A percentile compares a stretch with the other conserved stretches of the same genome.
These are phyloP conservation scores for Phyllosticta capitalensis DNA, from an alignment of 2,329 filamentous ascomycete genomes.

Conservation along the genomic window DNA sequence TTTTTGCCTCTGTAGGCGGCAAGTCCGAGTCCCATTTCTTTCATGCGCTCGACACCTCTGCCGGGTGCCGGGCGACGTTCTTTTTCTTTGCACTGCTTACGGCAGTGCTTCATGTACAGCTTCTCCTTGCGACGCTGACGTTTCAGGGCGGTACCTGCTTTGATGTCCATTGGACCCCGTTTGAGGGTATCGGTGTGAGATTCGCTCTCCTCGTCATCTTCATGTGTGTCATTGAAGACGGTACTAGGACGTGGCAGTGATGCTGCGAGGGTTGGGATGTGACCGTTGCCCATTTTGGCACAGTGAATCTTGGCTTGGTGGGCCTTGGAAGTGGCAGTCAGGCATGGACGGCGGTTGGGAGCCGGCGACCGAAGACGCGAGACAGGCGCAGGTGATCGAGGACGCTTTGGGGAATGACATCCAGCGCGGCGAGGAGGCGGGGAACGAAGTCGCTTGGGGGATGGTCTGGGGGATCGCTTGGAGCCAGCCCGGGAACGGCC, in stretches of 20 bases:
- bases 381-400: slow-evolving; percentile 35
- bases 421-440: slow-evolving; percentile 48
- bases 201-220: slow-evolving; percentile 30
- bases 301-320: slow-evolving; percentile 30
- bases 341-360: slow-evolving; percentile 43
- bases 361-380: slow-evolving; percentile 55
- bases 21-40: slow-evolving; percentile 79
- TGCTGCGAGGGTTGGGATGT: slow-evolving; percentile 66
- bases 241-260: slow-evolving; percentile 75
- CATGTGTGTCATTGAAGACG: slow-evolving; percentile 13
- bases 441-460: slow-evolving; percentile 54
- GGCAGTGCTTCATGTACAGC: slow-evolving; percentile 79
- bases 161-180: slow-evolving; percentile 94
- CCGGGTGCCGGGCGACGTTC: slow-evolving; percentile 66
- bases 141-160: slow-evolving; percentile 81
- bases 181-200: slow-evolving; percentile 49
- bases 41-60: slow-evolving; percentile 87
- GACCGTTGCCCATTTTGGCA: slow-evolving; percentile 50
- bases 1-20: slow-evolving; percentile 64
- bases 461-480: slow-evolving; percentile 40
- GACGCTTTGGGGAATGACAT: slow-evolving; percentile 60
- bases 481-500: slow-evolving; percentile 23
- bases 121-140: slow-evolving; percentile 89
- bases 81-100: slow-evolving; percentile 59
- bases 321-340: slow-evolving; percentile 17